Percentiles rank a stretch among this genome's conserved stretches.
These are phyloP conservation scores for Elaeis oleifera DNA, from an alignment of 202 grass and related monocot species.

Conservation along the genomic window DNA sequence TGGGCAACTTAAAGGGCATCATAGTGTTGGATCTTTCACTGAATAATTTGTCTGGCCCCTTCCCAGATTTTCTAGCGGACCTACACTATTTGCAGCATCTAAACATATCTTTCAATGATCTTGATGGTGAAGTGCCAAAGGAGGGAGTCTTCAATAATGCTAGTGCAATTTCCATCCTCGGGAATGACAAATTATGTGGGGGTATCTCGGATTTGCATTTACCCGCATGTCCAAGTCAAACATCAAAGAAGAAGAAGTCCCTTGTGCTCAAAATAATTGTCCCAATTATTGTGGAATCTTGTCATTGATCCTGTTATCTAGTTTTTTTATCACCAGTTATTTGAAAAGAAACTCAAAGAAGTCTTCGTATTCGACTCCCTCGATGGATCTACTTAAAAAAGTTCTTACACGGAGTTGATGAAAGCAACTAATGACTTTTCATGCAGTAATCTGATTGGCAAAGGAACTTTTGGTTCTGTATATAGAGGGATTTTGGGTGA, in stretches of 20 bases:
- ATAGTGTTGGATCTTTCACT: conserved; percentile 18
- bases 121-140: conserved; percentile 27
- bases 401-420: not conserved
- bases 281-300: not conserved
- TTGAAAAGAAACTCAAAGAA: not conserved
- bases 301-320: not conserved
- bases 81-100: conserved; percentile 10
- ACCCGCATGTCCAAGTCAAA: not conserved
- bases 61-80: conserved; percentile 26
- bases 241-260: not conserved
- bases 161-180: conserved; percentile 3
- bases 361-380: not conserved
- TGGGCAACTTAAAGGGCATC: conserved; percentile 15
- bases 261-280: not conserved
- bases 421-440: not conserved
- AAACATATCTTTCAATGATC: conserved; percentile 30
- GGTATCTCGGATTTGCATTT: conserved; percentile 1
- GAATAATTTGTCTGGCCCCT: conserved; percentile 31
- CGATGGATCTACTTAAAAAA: not conserved
- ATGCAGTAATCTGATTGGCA: not conserved
- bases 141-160: conserved; percentile 27
- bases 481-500: not conserved
- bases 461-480: not conserved
- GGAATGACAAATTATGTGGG: conserved; percentile 28
- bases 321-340: not conserved